Conservation (phyloP, 805 yeast species). For the Saccharomycopsis oosterbeekiorum region DNA sequence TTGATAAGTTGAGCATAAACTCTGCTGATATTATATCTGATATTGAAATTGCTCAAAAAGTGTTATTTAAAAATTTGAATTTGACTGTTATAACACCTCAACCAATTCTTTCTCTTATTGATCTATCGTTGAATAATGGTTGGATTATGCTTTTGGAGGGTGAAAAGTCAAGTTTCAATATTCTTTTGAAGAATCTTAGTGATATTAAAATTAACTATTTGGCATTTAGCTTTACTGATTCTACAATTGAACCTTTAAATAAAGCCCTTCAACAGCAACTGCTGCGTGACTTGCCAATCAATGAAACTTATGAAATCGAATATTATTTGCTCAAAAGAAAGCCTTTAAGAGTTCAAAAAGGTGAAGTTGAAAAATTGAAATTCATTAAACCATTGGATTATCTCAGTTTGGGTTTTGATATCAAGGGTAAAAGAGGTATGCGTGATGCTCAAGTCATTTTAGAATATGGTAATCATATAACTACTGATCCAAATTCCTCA, state of each 20-base stretch:
- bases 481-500: slow-evolving; percentile 21
- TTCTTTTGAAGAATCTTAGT: slow-evolving; percentile 51
- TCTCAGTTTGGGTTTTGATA: slow-evolving; percentile 42
- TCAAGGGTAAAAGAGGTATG: slow-evolving; percentile 67
- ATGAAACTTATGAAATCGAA: slow-evolving; percentile 68
- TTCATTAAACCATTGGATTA: slow-evolving; percentile 29
- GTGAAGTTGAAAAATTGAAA: slow-evolving; percentile 19
- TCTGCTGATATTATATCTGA: neutral
- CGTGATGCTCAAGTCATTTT: slow-evolving; percentile 52
- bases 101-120: slow-evolving; percentile 48
- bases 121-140: slow-evolving; percentile 46
- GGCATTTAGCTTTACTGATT: slow-evolving; percentile 58
- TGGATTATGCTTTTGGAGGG: slow-evolving; percentile 78
- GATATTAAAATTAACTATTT: slow-evolving; percentile 44
- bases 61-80: slow-evolving; percentile 24
- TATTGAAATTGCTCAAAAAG: slow-evolving; percentile 18
- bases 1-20: neutral
- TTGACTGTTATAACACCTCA: slow-evolving; percentile 37
- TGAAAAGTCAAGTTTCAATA: slow-evolving; percentile 42
- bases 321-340: slow-evolving; percentile 49
- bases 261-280: slow-evolving; percentile 33
- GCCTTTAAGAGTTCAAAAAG: slow-evolving; percentile 39
- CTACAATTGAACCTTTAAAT: slow-evolving; percentile 56
- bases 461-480: slow-evolving; percentile 45
- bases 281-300: slow-evolving; percentile 38